phyloP scores from a whole-genome alignment of 129 eudicot genomes.

The Silybum marianum region DNA sequence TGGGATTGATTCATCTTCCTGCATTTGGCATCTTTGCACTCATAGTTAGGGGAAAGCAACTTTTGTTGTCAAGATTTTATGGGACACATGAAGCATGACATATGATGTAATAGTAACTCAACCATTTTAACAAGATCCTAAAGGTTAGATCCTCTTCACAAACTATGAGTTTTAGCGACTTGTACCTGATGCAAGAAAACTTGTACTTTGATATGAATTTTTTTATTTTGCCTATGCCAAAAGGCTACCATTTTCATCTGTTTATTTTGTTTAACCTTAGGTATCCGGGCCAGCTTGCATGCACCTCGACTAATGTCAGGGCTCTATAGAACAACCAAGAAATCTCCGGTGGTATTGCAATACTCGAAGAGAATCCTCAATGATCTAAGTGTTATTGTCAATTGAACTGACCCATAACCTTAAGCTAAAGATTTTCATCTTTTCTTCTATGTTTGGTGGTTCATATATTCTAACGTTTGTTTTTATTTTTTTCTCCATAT shows the following conservation, averaged over 20 bases:
- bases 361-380: too few species aligned
- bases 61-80: slow-evolving; percentile 50
- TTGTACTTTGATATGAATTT: not conserved
- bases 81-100: slow-evolving; percentile 34
- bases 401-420: too few species aligned
- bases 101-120: slow-evolving; percentile 16
- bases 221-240: not conserved
- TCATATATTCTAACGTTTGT: not conserved
- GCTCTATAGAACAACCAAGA: too few species aligned
- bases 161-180: not conserved
- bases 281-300: too few species aligned
- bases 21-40: slow-evolving; percentile 62
- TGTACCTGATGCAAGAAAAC: not conserved
- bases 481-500: not conserved
- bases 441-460: not conserved
- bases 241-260: not conserved
- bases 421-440: not conserved
- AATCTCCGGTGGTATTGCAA: too few species aligned
- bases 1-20: slow-evolving; percentile 72
- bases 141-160: slow-evolving; percentile 27
- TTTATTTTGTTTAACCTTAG: too few species aligned
- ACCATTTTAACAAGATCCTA: slow-evolving; percentile 3
- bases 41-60: slow-evolving; percentile 56
- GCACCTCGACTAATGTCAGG: too few species aligned
- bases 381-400: too few species aligned